Percentiles rank a stretch among this genome's conserved stretches.
phyloP scores from a whole-genome alignment of 768 basidiomycete species.

The Mycena crocata region DNA sequence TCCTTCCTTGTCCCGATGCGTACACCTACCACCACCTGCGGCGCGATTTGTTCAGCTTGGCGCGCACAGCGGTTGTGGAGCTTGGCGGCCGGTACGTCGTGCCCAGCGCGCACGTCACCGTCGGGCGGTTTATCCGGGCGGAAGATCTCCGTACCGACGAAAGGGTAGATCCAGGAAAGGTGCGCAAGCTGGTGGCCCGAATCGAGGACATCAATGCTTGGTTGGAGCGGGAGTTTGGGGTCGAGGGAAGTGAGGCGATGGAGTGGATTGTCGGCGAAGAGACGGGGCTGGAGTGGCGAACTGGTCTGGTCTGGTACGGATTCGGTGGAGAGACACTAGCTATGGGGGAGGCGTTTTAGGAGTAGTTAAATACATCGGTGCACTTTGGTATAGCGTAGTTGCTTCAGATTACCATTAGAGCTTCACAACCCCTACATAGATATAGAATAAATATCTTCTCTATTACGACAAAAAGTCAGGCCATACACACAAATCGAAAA shows the following conservation, averaged over 20 bases:
- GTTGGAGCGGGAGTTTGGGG: not conserved
- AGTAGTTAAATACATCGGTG: too few species aligned
- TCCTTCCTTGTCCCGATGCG: not conserved
- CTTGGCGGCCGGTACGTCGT: not conserved
- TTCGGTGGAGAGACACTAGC: slow-evolving; percentile 1
- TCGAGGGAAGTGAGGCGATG: not conserved
- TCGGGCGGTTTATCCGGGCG: not conserved
- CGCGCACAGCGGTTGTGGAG: not conserved
- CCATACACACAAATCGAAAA: too few species aligned
- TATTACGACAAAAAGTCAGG: too few species aligned
- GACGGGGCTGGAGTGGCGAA: slow-evolving; percentile 5
- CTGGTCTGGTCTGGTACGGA: slow-evolving; percentile 3
- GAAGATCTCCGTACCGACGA: not conserved
- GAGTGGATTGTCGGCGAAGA: slow-evolving; percentile 6
- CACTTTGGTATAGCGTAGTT: too few species aligned
- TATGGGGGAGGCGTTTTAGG: not conserved
- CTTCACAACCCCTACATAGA: too few species aligned
- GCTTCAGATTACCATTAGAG: too few species aligned
- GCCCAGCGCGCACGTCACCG: not conserved
- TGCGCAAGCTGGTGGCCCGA: not conserved
- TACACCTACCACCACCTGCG: slow-evolving; percentile 8
- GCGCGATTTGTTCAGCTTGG: not conserved
- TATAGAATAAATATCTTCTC: too few species aligned
- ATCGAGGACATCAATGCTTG: not conserved
- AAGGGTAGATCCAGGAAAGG: not conserved